Evolutionary conservation across 148 eudicot species (phyloP), one percentile per base, ranked within the genome.

Genomic region (Camellia lanceoleosa): DNA sequence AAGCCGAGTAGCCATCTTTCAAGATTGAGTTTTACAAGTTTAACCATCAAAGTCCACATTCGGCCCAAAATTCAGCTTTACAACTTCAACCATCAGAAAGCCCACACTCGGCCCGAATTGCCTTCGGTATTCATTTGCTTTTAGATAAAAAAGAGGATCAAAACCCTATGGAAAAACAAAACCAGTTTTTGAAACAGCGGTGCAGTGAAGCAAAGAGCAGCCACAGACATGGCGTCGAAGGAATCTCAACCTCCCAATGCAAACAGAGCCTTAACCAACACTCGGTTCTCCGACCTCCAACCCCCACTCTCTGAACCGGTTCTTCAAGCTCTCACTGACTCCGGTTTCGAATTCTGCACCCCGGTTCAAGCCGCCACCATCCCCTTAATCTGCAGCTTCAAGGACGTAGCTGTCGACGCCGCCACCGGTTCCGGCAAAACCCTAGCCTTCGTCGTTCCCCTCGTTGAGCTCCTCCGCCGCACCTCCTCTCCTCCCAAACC

Each of bases 371-470:
- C 92, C 70, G 92, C 89, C 78, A 93, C 99, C 38, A 96, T 93
- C 15, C 99, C 99, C 16, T 52, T 89, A 67, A 90, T 96, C 3
- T 91, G 97, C 82, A 66, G 64, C 62, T 86, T 82, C 80, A 93
- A 96, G 79, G 98, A 93, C 66, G 99, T 96, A 23, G 88, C 97
- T 14, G 99, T 93, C 64, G 94, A 96, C 76, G 99, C 99, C 85
- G 99, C 99, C 87, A 96, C 99, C 61, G 97, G 98, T 62, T 93
- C 99, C 1, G 98, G 98, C 0, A 94, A 94, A 87, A 96, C 99
- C 85, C 91, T 96, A 60, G 97, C 98, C 16, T 94, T 94, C 43
- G 84, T 92, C 6, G 81, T 91, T n/a, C 97, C 97, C 0, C 82
- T 91, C 10, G 95, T 92, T 16, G 94, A 96, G 84, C 90, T 96